Base-by-base conservation (phyloP, 2,329 filamentous ascomycete genomes). In the Didymella pomorum region DNA sequence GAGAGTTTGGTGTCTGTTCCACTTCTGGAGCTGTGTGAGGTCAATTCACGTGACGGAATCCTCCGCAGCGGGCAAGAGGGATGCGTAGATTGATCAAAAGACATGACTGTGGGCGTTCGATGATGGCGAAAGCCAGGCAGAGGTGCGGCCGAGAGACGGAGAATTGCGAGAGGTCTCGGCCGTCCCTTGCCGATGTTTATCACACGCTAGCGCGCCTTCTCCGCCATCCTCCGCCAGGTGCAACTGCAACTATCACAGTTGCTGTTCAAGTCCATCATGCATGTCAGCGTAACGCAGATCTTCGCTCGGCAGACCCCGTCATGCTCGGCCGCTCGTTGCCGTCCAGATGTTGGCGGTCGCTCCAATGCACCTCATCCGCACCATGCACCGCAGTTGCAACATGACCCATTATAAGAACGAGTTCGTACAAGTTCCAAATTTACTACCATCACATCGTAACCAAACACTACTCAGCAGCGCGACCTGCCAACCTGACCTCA, bases 401-500 rank as follows among this genome's bases (percentile, higher is more conserved):
- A 53, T 46, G 51, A 12, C 42, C 20, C 23, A 29, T 37, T 26
- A 37, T 31, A 53, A 45, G 51, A 41, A 29, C 25, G 20, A 29
- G 53, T 56, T 18, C 2, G 53, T 37, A 28, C 26, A 9, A 28
- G 26, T 28, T 10, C 26, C 8, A 28, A 28, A 8, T 28, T 2
- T 6, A 42, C 39, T 23, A 8, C 21, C 39, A 42, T 25, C 39
- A 23, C 16, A 10, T 42, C 5, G 21, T 11, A 42, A 11, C 20
- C 25, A 16, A 42, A 1, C 2, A 2, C 18, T 12, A 25, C 23
- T 18, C 54, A 41, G 49, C 35, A 20, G 9, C 23, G 31, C 21
- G 4, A 16, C 43, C 6, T 41, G 14, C 21, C 18, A 35, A 21
- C 4, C 46, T 20, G 26, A 52, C 25, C 52, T 64, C 3, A 56